Percentiles rank a stretch among this genome's conserved stretches.
Evolutionary conservation across 2,329 filamentous ascomycete species (phyloP).

Genomic region (Pestalotiopsis sp.): DNA sequence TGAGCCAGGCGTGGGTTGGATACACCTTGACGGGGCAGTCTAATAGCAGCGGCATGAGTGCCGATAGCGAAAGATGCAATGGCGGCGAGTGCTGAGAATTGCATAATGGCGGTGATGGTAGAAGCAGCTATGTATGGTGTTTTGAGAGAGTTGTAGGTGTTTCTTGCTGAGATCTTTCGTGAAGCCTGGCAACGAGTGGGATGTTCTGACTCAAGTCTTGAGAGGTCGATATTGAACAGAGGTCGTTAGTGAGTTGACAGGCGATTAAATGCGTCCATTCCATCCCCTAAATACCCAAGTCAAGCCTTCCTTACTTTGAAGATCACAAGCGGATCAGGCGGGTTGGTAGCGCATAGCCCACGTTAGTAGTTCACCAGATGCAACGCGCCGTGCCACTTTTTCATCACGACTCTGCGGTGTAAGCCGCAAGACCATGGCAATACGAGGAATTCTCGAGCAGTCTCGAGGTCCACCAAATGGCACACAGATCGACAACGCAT

Average conservation of each 20-base stretch:
- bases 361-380: not conserved
- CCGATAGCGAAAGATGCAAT: slow-evolving; percentile 2
- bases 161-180: not conserved
- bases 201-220: not conserved
- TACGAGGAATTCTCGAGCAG: not conserved
- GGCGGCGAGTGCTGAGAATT: slow-evolving; percentile 2
- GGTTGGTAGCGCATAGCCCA: not conserved
- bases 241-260: not conserved
- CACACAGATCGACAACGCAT: not conserved
- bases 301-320: not conserved
- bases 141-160: not conserved
- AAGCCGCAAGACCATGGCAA: not conserved
- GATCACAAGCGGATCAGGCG: not conserved
- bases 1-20: slow-evolving; percentile 16
- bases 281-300: not conserved
- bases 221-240: not conserved
- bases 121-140: not conserved
- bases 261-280: not conserved
- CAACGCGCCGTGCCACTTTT: not conserved
- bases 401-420: not conserved
- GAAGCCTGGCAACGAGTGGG: not conserved
- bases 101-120: not conserved
- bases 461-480: not conserved
- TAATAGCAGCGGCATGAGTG: slow-evolving; percentile 9
- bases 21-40: slow-evolving; percentile 11